These are phyloP conservation scores for Oxytropis ochrocephala DNA, from an alignment of 306 rosid species.

Conservation along the genomic window DNA sequence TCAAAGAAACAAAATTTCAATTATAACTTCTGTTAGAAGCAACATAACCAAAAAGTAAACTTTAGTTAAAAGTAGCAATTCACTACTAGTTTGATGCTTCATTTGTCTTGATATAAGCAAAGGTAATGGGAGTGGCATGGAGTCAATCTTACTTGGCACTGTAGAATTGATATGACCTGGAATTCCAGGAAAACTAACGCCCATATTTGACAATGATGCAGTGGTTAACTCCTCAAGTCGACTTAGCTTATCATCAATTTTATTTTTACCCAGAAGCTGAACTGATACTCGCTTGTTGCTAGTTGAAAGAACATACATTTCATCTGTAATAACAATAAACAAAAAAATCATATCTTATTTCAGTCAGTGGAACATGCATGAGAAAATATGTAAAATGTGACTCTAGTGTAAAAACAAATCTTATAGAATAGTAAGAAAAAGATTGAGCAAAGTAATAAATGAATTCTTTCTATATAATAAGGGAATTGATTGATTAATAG, in stretches of 20 bases:
- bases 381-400: background rate
- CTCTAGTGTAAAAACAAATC: background rate
- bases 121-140: background rate
- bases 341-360: constrained; percentile 13
- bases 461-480: background rate
- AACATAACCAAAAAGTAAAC: background rate
- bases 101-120: constrained; percentile 7
- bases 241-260: constrained; percentile 75
- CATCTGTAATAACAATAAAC: constrained; percentile 52
- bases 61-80: too few species aligned
- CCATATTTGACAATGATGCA: constrained; percentile 65
- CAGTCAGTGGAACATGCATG: background rate
- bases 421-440: background rate
- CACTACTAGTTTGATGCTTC: background rate
- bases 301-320: constrained; percentile 88
- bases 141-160: constrained; percentile 65
- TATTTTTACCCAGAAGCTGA: constrained; percentile 78
- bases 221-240: constrained; percentile 74
- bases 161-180: constrained; percentile 37
- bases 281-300: constrained; percentile 72
- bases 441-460: background rate
- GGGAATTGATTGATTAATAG: too few species aligned
- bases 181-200: constrained; percentile 65
- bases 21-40: constrained; percentile 7
- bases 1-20: background rate